Evolutionary conservation across 768 basidiomycete genomes (phyloP), one percentile per base, ranked within the genome.

Genomic region (Hygrophorus russula): DNA sequence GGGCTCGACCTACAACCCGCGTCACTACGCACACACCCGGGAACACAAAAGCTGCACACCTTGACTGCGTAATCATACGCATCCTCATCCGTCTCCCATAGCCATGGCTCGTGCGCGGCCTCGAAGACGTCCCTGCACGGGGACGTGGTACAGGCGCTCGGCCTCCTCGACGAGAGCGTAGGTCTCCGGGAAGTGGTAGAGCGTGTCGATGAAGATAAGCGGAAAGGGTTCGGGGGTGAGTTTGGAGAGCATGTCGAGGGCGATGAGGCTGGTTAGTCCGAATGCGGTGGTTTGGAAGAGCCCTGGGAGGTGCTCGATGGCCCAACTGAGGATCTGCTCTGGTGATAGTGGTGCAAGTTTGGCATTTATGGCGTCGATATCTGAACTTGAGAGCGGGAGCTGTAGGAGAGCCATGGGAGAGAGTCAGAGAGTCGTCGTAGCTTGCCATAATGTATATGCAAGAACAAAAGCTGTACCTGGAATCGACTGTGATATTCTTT

Each of bases 201-300:
- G 70, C 0, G 96, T 98, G 66, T 99, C 93, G 58, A 97, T 64
- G 67, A 99, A 98, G 66, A 98, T 91, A 14, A 97, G 73, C 1
- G 92, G 90, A 1, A 87, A 87, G 0, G 75, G 73, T 13, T 64
- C 57, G 19, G 66, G 47, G 2, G 82, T 80, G 49, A 92, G 67
- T 59, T 87, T 86, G 28, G 87, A 82, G 42, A 98, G 76, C 89
- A 99, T 96, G 59, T 96, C 91, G 48, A 88, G 80, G 14, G 91
- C 82, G 44, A 90, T 91, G 42, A 93, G 79, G 8, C 96, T 94
- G 0, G 93, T 97, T 46, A 97, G 71, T 5, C 96, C 96, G 56
- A 99, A 94, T 0, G 96, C 94, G 4, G 94, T 98, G 5, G 96
- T 97, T 59, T 99, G 94, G 61, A 79, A 80, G 14, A 98, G 68